A percentile compares a stretch with the other conserved stretches of the same genome.
Conservation (phyloP, 805 yeast genomes). For the Ogataea kodamae region DNA sequence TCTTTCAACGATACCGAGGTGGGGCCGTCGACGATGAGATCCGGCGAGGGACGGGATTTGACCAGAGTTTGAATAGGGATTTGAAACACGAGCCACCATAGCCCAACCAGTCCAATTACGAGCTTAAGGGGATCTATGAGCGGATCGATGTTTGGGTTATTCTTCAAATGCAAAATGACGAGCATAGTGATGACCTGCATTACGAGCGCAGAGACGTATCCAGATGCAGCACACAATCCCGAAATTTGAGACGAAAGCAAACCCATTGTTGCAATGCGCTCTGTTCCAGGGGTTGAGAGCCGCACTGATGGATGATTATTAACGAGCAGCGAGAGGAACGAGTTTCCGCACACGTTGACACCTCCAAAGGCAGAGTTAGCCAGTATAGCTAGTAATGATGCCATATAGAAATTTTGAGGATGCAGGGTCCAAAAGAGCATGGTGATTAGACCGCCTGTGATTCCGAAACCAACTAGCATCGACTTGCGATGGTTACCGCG, state of each 20-base stretch:
- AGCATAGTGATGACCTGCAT: constrained; percentile 62
- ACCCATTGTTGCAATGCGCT: constrained; percentile 27
- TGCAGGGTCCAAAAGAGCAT: constrained; percentile 40
- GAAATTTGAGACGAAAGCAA: constrained; percentile 49
- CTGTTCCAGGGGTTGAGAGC: constrained; percentile 3
- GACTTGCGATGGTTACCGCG: constrained; percentile 57
- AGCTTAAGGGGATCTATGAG: constrained; percentile 45
- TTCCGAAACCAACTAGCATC: constrained; percentile 53
- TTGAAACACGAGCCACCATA: constrained; percentile 77
- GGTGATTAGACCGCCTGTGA: constrained; percentile 55
- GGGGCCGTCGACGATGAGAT: constrained; percentile 24
- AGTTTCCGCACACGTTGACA: constrained; percentile 75
- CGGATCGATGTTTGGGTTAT: constrained; percentile 21
- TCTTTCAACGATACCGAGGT: constrained; percentile 7
- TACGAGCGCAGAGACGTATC: constrained; percentile 64
- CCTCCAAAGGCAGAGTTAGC: constrained; percentile 75
- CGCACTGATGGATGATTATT: constrained; percentile 33
- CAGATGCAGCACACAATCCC: constrained; percentile 69
- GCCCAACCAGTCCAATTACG: constrained; percentile 62
- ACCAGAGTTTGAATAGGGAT: constrained; percentile 53
- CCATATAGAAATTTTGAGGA: constrained; percentile 44
- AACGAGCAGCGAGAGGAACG: constrained; percentile 62
- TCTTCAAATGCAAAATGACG: constrained; percentile 30
- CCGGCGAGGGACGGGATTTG: constrained; percentile 42
- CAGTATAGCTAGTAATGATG: constrained; percentile 50